Conservation (phyloP, 495 filamentous ascomycete species). For the Articulospora tetracladia region DNA sequence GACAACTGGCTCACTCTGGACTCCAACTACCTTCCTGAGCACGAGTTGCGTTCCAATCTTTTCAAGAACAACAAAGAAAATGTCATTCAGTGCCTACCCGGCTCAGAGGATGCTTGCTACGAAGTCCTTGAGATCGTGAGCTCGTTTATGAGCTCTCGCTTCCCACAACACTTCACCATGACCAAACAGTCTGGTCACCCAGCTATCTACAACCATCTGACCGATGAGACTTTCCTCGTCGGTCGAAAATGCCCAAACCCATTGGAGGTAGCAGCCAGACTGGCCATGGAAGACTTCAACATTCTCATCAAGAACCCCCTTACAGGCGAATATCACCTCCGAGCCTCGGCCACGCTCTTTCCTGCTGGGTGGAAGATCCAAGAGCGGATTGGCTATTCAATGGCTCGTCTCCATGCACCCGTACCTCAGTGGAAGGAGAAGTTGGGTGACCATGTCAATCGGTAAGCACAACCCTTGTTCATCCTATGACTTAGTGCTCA, state of each 20-base stretch:
- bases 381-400: slow-evolving; percentile 50
- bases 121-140: slow-evolving; percentile 49
- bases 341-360: slow-evolving; percentile 55
- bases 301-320: slow-evolving; percentile 47
- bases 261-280: slow-evolving; percentile 51
- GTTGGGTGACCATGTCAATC: slow-evolving; percentile 45
- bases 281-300: slow-evolving; percentile 57
- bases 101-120: slow-evolving; percentile 44
- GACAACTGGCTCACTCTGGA: slow-evolving; percentile 54
- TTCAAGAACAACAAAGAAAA: slow-evolving; percentile 36
- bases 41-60: slow-evolving; percentile 39
- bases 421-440: slow-evolving; percentile 54
- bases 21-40: slow-evolving; percentile 46
- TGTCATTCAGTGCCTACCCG: slow-evolving; percentile 46
- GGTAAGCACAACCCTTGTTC: slow-evolving; percentile 33
- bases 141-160: slow-evolving; percentile 45
- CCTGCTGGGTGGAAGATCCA: slow-evolving; percentile 54
- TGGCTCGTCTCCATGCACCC: slow-evolving; percentile 46
- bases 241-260: slow-evolving; percentile 33
- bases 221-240: slow-evolving; percentile 42
- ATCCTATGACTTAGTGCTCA: not conserved
- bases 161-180: slow-evolving; percentile 41
- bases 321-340: slow-evolving; percentile 40
- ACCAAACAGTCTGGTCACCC: slow-evolving; percentile 11
- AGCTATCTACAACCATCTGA: slow-evolving; percentile 43